These are phyloP conservation scores for Suillus bovinus DNA, from an alignment of 768 basidiomycete species.

Conservation along the genomic window DNA sequence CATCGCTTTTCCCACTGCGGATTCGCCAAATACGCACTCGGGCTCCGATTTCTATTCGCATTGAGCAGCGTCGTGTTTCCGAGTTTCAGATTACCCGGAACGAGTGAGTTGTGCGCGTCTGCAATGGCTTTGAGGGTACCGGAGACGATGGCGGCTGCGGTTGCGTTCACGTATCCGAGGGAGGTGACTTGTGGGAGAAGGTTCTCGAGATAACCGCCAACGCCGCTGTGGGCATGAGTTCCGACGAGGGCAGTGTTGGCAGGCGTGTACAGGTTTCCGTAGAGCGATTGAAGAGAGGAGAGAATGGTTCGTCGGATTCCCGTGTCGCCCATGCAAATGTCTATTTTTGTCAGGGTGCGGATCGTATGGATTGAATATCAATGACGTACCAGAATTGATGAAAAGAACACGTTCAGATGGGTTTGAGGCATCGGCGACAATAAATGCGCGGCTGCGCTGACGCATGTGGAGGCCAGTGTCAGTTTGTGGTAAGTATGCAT, in stretches of 20 bases:
- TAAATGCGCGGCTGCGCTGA: conserved; percentile 74
- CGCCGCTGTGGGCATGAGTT: conserved; percentile 76
- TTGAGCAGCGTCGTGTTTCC: conserved; percentile 71
- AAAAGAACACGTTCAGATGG: conserved; percentile 66
- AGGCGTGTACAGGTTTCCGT: conserved; percentile 64
- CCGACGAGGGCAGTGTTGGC: conserved; percentile 75
- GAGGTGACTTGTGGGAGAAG: conserved; percentile 76
- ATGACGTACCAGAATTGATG: conserved; percentile 62
- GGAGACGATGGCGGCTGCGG: conserved; percentile 69
- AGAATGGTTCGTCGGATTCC: conserved; percentile 74
- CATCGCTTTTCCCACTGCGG: conserved; percentile 62
- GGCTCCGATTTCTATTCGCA: conserved; percentile 74
- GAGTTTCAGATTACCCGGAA: conserved; percentile 56
- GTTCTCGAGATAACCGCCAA: conserved; percentile 78
- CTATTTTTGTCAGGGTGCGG: conserved; percentile 23
- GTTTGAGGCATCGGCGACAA: conserved; percentile 61
- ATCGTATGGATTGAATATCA: neutral
- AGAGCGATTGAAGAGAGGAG: conserved; percentile 50
- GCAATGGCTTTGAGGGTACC: conserved; percentile 71
- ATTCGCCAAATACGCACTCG: conserved; percentile 76
- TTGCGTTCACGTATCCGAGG: conserved; percentile 70
- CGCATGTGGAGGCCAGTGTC: conserved; percentile 81
- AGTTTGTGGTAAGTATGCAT: conserved; percentile 62
- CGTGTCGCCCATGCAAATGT: conserved; percentile 82
- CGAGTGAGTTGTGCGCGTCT: conserved; percentile 63